Conservation (phyloP, 2,329 filamentous ascomycete species). For the Zarea fungicola region DNA sequence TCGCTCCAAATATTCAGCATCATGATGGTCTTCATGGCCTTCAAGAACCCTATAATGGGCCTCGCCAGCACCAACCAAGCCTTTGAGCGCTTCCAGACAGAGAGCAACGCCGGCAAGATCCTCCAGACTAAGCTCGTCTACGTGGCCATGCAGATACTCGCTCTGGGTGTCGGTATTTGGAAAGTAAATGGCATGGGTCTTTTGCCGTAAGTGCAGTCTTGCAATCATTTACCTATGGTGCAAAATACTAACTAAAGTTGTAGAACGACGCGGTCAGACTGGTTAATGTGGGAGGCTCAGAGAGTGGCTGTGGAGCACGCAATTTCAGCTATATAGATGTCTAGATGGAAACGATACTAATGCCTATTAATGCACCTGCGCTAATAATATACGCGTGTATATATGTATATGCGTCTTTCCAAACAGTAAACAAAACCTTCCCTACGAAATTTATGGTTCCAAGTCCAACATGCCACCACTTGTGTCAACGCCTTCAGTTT, state of each 20-base stretch:
- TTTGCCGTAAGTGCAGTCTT: conserved; percentile 65
- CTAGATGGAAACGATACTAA: background rate
- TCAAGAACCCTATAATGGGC: conserved; percentile 90
- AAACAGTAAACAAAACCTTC: too few relatives aligned
- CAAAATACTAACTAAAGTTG: background rate
- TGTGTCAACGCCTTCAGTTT: conserved; percentile 1
- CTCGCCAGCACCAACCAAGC: conserved; percentile 76
- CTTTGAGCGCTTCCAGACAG: conserved; percentile 88
- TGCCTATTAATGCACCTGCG: conserved; percentile 5
- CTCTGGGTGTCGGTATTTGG: conserved; percentile 83
- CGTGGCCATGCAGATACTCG: conserved; percentile 77
- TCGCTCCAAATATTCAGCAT: conserved; percentile 98
- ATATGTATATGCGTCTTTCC: too few relatives aligned
- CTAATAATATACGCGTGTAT: too few relatives aligned
- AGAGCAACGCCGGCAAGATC: conserved; percentile 67
- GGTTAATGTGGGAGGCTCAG: conserved; percentile 90
- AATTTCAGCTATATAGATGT: conserved; percentile 52
- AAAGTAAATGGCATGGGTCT: conserved; percentile 96
- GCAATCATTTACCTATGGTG: conserved; percentile 14
- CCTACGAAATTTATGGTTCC: too few relatives aligned
- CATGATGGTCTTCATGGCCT: conserved; percentile 99
- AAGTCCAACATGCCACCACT: too few relatives aligned
- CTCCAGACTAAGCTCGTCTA: conserved; percentile 83
- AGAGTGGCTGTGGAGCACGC: conserved; percentile 63
- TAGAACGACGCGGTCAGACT: conserved; percentile 92